phyloP scores from a whole-genome alignment of 1,139 yeast species.

The Geotrichum australiense region DNA sequence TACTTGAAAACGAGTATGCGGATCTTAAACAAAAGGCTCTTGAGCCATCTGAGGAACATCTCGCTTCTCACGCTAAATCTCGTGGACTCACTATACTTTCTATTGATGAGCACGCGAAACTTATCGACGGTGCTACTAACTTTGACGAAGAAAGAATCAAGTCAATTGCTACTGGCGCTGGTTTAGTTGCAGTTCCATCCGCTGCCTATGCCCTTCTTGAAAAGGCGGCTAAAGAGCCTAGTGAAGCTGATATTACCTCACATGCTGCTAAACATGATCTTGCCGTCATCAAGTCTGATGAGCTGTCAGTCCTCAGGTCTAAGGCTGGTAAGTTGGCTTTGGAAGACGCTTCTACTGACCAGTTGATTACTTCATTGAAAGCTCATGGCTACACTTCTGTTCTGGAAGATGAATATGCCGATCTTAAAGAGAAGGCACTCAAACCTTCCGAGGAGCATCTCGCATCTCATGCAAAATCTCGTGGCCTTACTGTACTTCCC shows the following conservation, averaged over 20 bases:
- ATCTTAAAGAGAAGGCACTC: conserved; percentile 22
- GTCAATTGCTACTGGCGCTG: conserved; percentile 24
- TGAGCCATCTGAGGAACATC: conserved; percentile 13
- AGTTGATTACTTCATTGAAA: not conserved
- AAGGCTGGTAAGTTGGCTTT: conserved; percentile 31
- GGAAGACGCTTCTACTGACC: conserved; percentile 4
- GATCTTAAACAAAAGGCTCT: conserved; percentile 11
- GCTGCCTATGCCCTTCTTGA: conserved; percentile 10
- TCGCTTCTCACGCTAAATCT: conserved; percentile 5
- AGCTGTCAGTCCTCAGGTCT: conserved; percentile 25
- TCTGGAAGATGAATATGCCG: conserved; percentile 17
- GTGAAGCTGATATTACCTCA: conserved; percentile 24
- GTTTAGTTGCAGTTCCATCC: conserved; percentile 28
- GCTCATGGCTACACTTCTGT: conserved; percentile 21
- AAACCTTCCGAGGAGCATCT: conserved; percentile 18
- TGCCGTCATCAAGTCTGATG: conserved; percentile 20
- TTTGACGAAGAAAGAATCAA: conserved; percentile 18
- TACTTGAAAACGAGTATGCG: conserved; percentile 7
- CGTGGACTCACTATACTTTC: conserved; percentile 12
- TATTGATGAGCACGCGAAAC: conserved; percentile 7
- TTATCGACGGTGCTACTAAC: conserved; percentile 9
- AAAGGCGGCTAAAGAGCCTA: conserved; percentile 22
- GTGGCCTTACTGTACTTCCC: conserved; percentile 22
- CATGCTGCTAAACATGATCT: conserved; percentile 34
- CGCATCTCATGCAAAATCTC: conserved; percentile 21